phyloP scores from a whole-genome alignment of 768 basidiomycete genomes.

The Pholiota conissans region DNA sequence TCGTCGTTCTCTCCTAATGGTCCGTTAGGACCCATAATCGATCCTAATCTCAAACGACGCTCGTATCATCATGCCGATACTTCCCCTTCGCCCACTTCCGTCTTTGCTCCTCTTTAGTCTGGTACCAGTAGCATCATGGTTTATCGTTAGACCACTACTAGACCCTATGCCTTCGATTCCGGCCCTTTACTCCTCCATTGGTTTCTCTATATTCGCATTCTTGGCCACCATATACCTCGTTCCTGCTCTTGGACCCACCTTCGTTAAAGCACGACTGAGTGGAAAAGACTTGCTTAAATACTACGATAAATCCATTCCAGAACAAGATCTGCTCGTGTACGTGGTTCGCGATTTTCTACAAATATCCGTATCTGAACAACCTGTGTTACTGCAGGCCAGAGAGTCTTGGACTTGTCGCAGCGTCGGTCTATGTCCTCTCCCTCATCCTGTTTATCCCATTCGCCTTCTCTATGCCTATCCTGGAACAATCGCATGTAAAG shows the following conservation, averaged over 20 bases:
- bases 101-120: constrained; percentile 54
- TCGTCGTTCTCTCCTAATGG: background rate
- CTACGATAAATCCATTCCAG: constrained; percentile 64
- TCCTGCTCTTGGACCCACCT: constrained; percentile 79
- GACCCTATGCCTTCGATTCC: constrained; percentile 70
- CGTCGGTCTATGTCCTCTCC: constrained; percentile 82
- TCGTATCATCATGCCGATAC: constrained; percentile 22
- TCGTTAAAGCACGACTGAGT: constrained; percentile 78
- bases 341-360: background rate
- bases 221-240: constrained; percentile 74
- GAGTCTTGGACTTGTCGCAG: constrained; percentile 89
- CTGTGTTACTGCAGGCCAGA: constrained; percentile 68
- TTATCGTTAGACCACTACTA: constrained; percentile 69
- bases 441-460: constrained; percentile 95
- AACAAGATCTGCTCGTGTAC: constrained; percentile 45
- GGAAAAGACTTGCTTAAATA: constrained; percentile 88
- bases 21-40: background rate
- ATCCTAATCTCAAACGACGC: background rate
- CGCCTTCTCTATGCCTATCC: constrained; percentile 78
- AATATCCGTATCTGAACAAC: constrained; percentile 2
- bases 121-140: constrained; percentile 71
- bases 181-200: constrained; percentile 74
- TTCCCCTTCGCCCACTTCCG: constrained; percentile 51
- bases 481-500: constrained; percentile 40
- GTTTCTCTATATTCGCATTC: constrained; percentile 84